phyloP scores from a whole-genome alignment of 2,329 filamentous ascomycete genomes.

The Purpureocillium takamizusanense region DNA sequence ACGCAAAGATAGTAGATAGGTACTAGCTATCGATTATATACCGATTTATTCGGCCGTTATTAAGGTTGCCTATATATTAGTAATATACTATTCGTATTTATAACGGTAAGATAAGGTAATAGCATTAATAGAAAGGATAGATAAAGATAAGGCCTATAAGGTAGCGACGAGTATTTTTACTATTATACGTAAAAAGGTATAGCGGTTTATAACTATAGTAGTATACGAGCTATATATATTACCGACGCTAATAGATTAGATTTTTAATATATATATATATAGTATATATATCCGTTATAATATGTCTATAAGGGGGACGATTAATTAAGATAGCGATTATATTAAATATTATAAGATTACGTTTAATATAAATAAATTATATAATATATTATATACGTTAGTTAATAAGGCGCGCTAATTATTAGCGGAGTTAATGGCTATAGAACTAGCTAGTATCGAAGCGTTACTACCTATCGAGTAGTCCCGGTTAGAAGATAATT shows the following conservation, averaged over 20 bases:
- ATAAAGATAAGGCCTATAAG: conserved; percentile 1
- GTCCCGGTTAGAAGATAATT: conserved; percentile 1
- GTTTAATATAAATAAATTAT: conserved; percentile 3
- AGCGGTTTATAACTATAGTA: conserved; percentile 8
- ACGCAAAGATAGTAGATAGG: conserved; percentile 4
- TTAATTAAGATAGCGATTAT: conserved; percentile 4
- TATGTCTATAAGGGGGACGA: conserved; percentile 1
- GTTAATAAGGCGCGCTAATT: not conserved
- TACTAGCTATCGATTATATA: conserved; percentile 4
- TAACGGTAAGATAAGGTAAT: conserved; percentile 2
- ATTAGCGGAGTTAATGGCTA: conserved; percentile 2
- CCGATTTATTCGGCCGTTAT: conserved; percentile 9
- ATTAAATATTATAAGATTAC: not conserved
- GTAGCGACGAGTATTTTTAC: conserved; percentile 3
- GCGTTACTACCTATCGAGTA: conserved; percentile 1
- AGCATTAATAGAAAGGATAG: not conserved
- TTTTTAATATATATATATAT: conserved; percentile 5
- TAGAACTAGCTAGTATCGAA: not conserved
- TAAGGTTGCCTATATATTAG: conserved; percentile 7
- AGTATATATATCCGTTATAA: conserved; percentile 7
- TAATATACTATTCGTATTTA: conserved; percentile 8
- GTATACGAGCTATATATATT: not conserved
- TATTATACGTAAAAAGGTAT: conserved; percentile 2
- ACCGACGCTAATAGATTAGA: conserved; percentile 10
- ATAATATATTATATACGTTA: not conserved